Evolutionary conservation across 2,329 filamentous ascomycete genomes (phyloP), one percentile per base, ranked within the genome.

Genomic region (Lachnellula willkommii): DNA sequence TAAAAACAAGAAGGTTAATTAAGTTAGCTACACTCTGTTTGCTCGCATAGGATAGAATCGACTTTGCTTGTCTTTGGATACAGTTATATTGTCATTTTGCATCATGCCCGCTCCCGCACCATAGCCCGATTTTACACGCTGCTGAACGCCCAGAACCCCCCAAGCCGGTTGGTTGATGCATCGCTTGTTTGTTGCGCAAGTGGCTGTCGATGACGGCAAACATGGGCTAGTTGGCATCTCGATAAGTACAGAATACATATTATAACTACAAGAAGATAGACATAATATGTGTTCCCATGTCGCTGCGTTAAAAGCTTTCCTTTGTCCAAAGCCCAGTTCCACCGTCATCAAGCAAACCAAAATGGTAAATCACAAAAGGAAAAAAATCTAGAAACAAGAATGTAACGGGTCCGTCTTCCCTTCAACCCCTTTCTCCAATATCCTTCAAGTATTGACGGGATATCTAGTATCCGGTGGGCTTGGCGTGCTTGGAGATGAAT

Each of bases 401-500:
- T 45, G 45, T 54, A 54, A 53, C 52, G 32, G 8, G 37, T 28
- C 46, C 9, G 15, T 42, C 39, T 14, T 7, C 8, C 11, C 49
- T 45, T 39, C 46, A 39, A 32, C 46, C 20, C 15, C 14, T 28
- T 24, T 6, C 12, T 37, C 36, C 8, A 45, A 47, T 47, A 35
- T 22, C 22, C 22, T 9, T 22, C 22, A 35, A 17, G 1, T 17
- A 3, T 6, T 28, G 36, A 35, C 35, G n/a, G 28, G 39, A 17
- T 20, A 32, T 50, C 47, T 53, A 56, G 51, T 26, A 35, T 24
- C 55, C 52, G 28, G 59, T 53, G 39, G 45, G 26, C 55, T 62
- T 62, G 24, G 59, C 47, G 3, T 11, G 9, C 46, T 59, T 60
- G 61, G 60, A 59, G 47, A 64, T 56, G 59, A 67, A 64, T 20